Evolutionary conservation across 208 protist genomes (phyloP), one percentile per base, ranked within the genome.

Genomic region (Phytomonas serpens): DNA sequence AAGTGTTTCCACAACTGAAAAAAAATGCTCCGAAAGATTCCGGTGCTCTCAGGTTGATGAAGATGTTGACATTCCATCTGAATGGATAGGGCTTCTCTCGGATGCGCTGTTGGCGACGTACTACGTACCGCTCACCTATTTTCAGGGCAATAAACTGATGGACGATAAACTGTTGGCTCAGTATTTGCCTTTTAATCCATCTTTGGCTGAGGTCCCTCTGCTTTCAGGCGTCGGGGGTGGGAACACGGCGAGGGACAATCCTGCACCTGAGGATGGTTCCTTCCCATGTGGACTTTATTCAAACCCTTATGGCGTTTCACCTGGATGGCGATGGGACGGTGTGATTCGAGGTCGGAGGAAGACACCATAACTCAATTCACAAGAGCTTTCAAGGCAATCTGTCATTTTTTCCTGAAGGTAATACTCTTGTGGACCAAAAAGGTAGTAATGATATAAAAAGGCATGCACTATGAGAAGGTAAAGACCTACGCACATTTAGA

Each of bases 271-370:
- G 19, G n/a, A 2, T 23, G 4, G 9, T 5, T 16, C 51, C 16
- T 27, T 70, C n/a, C 32, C 16, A 10, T 11, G 16, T 9, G 11
- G 10, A 6, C 3, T 0, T 23, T 76, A 83, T 37, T 51, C 47
- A 42, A 80, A 83, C 61, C 36, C 5, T 0, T 79, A 77, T 42
- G 73, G 73, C 0, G 77, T 83, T 19, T 31, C 33, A 2, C 87
- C 91, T 6, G 88, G 91, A 0, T 91, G 88, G 78, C 86, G 91
- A 4, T 96, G 91, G 89, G 91, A 96, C 64, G 91, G 91, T 52
- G 81, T 96, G 7, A 79, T 93, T 64, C 91, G 91, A 36, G 91
- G 91, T 52, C 76, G 82, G n/a, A 64, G 31, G 82, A 38, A 85
- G 91, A n/a, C 81, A 86, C 27, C 73, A 86, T 57, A 67, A 67